These are phyloP conservation scores for Metschnikowia colocasiae DNA, from an alignment of 805 yeast species.

Conservation along the genomic window DNA sequence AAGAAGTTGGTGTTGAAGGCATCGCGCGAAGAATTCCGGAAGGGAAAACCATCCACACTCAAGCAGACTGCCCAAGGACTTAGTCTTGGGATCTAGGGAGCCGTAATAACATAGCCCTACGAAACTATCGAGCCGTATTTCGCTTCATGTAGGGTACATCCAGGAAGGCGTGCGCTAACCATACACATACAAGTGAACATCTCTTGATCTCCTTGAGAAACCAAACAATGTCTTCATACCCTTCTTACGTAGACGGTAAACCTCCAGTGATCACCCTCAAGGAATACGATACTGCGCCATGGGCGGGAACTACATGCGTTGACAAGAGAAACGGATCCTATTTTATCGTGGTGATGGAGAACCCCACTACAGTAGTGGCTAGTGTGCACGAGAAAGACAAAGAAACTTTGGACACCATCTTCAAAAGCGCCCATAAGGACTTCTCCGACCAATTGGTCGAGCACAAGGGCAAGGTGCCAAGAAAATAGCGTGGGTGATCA, in stretches of 20 bases:
- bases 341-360: conserved; percentile 45
- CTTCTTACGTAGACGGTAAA: conserved; percentile 40
- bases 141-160: neutral
- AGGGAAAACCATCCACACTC: conserved; percentile 1
- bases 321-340: conserved; percentile 36
- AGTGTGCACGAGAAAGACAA: conserved; percentile 34
- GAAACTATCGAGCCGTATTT: neutral
- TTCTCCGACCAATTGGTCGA: conserved; percentile 19
- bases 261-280: conserved; percentile 46
- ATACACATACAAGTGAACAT: neutral
- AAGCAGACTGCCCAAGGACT: neutral
- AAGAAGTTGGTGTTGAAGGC: conserved; percentile 5
- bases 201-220: neutral
- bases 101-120: neutral
- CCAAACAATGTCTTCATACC: conserved; percentile 27
- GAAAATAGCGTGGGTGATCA: conserved; percentile 5
- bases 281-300: conserved; percentile 49
- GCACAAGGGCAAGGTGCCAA: conserved; percentile 15
- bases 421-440: conserved; percentile 41
- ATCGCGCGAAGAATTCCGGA: conserved; percentile 2
- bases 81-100: neutral
- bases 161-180: neutral
- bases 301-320: conserved; percentile 51
- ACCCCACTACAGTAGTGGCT: conserved; percentile 44
- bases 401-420: conserved; percentile 41